Conservation (phyloP, 2,329 filamentous ascomycete species). For the Penicillium sp. region DNA sequence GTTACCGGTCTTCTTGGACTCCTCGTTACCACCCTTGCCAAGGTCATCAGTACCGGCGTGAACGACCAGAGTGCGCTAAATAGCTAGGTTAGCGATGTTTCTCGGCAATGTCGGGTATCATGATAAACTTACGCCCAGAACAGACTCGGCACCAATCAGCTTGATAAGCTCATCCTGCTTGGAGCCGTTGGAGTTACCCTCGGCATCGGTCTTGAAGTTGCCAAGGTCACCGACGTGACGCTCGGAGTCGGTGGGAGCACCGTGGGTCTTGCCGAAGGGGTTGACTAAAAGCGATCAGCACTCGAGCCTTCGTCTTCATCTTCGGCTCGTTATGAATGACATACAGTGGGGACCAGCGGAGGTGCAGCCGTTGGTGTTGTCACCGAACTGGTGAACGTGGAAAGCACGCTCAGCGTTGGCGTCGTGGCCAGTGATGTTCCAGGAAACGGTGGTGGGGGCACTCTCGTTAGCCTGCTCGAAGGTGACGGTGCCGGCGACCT, state of each 20-base stretch:
- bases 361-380: conserved; percentile 99
- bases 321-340: conserved; percentile 34
- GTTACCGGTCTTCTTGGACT: conserved; percentile 98
- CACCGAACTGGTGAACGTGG: conserved; percentile 98
- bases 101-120: background rate
- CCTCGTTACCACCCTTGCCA: conserved; percentile 84
- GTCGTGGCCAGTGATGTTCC: conserved; percentile 90
- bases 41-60: conserved; percentile 96
- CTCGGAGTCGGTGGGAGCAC: conserved; percentile 73
- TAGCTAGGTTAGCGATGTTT: conserved; percentile 13
- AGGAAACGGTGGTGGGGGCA: conserved; percentile 79
- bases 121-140: conserved; percentile 71
- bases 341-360: conserved; percentile 95
- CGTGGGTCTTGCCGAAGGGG: conserved; percentile 88
- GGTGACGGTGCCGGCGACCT: conserved; percentile 86
- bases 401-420: conserved; percentile 95
- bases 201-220: conserved; percentile 91
- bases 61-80: conserved; percentile 85
- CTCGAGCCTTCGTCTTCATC: background rate
- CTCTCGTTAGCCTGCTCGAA: conserved; percentile 90
- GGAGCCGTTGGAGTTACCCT: conserved; percentile 84
- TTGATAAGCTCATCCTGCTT: conserved; percentile 80
- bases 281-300: conserved; percentile 65
- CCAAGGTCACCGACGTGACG: conserved; percentile 97
- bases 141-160: conserved; percentile 92